Conservation (phyloP, 768 basidiomycete genomes). For the Termitomyces sp. region DNA sequence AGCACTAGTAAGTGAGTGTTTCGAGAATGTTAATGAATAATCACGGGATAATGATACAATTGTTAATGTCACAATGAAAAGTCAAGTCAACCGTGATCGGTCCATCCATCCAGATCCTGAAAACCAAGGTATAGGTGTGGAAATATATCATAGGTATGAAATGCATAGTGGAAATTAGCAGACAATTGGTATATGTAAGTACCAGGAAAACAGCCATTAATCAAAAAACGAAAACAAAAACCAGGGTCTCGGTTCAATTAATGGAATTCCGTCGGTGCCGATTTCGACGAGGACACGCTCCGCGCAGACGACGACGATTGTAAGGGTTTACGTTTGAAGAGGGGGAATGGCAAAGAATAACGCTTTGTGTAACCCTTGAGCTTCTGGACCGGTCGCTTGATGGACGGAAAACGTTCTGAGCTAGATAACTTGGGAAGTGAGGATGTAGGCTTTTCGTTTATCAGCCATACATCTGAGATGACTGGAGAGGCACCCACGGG, state of each 20-base stretch:
- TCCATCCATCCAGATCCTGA: too few species aligned
- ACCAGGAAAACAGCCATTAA: background rate
- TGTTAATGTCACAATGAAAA: too few species aligned
- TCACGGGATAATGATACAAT: too few species aligned
- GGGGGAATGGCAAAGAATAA: slow-evolving; percentile 45
- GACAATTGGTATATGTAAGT: background rate
- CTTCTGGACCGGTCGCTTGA: slow-evolving; percentile 34
- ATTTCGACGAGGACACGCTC: slow-evolving; percentile 12
- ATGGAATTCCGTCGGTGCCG: slow-evolving; percentile 8
- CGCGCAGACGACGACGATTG: background rate
- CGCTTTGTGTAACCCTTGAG: slow-evolving; percentile 44
- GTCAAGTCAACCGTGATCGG: too few species aligned
- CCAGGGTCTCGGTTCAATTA: background rate
- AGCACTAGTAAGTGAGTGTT: too few species aligned
- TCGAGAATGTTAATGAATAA: too few species aligned
- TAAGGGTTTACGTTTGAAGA: slow-evolving; percentile 23
- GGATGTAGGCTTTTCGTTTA: slow-evolving; percentile 28
- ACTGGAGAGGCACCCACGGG: slow-evolving; percentile 5
- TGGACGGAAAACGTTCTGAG: slow-evolving; percentile 29
- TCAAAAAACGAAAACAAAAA: background rate
- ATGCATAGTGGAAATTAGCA: background rate
- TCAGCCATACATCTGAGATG: slow-evolving; percentile 51
- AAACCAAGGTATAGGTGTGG: background rate
- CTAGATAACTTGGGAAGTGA: slow-evolving; percentile 25
- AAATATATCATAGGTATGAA: background rate